Conservation (phyloP, 805 yeast genomes). For the Candida ovalis region DNA sequence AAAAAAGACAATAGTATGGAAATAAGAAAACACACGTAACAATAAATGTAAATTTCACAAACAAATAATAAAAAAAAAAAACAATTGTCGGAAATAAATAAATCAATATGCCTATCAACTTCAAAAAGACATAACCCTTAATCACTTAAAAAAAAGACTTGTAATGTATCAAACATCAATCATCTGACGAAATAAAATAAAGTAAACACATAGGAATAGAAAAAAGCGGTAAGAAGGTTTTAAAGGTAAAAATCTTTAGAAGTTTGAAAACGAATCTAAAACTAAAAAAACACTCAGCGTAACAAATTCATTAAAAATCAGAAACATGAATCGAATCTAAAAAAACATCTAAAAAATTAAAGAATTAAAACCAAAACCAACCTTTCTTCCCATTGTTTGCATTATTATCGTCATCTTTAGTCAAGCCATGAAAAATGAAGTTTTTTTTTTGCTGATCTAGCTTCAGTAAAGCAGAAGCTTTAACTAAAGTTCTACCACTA, state of each 20-base stretch:
- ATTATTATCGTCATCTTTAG: neutral
- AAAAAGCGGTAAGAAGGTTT: neutral
- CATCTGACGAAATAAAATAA: neutral
- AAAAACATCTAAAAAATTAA: neutral
- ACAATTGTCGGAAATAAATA: neutral
- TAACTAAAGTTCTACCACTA: slow-evolving; percentile 53
- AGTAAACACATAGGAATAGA: neutral
- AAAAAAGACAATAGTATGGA: neutral
- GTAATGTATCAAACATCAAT: neutral
- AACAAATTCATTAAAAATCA: neutral
- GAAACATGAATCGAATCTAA: neutral
- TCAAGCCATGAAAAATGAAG: slow-evolving; percentile 6
- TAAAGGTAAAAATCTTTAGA: neutral
- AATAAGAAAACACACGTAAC: neutral
- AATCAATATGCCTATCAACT: too few relatives aligned
- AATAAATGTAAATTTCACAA: too few relatives aligned
- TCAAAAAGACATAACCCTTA: too few relatives aligned
- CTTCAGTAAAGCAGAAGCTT: slow-evolving; percentile 46
- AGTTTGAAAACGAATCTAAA: neutral
- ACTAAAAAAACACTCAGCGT: neutral
- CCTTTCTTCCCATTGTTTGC: slow-evolving; percentile 2
- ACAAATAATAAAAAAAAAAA: too few relatives aligned
- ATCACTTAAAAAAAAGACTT: neutral
- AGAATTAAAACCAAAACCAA: slow-evolving; percentile 16
- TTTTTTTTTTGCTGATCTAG: slow-evolving; percentile 3